phyloP scores from a whole-genome alignment of 768 basidiomycete genomes.

The Mycena albidolilacea region DNA sequence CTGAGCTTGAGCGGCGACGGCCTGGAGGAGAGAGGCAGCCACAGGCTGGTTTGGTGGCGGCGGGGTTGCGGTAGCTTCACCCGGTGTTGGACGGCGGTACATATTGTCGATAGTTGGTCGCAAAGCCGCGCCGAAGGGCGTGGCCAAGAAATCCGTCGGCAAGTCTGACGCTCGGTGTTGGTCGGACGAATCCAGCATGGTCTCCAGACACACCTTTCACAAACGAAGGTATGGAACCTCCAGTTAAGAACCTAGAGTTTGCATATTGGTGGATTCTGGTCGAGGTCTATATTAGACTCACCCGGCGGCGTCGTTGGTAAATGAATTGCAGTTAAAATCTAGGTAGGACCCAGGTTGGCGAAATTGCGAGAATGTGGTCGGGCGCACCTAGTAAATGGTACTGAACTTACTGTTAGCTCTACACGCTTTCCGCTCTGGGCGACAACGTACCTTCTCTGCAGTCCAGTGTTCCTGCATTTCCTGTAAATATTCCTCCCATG shows the following conservation, averaged over 20 bases:
- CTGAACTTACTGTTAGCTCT: slow-evolving; percentile 51
- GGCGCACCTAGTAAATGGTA: slow-evolving; percentile 86
- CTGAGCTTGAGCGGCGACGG: slow-evolving; percentile 68
- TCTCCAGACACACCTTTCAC: slow-evolving; percentile 77
- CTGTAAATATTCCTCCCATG: slow-evolving; percentile 86
- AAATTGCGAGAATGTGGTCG: neutral
- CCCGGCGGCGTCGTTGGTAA: slow-evolving; percentile 93
- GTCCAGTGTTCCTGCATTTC: slow-evolving; percentile 88
- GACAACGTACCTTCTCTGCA: slow-evolving; percentile 78
- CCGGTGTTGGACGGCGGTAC: slow-evolving; percentile 75
- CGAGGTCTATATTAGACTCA: too few species aligned
- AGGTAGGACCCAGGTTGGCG: slow-evolving; percentile 40
- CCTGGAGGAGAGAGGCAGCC: slow-evolving; percentile 68
- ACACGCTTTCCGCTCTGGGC: neutral
- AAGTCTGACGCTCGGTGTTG: slow-evolving; percentile 61
- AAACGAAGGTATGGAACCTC: slow-evolving; percentile 83
- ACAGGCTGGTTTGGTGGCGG: slow-evolving; percentile 64
- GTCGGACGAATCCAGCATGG: neutral
- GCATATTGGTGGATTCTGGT: too few species aligned
- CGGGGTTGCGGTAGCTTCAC: slow-evolving; percentile 50
- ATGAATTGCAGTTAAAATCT: slow-evolving; percentile 98
- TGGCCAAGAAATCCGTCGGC: slow-evolving; percentile 88
- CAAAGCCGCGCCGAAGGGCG: slow-evolving; percentile 88
- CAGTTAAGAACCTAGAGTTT: slow-evolving; percentile 74
- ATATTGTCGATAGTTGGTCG: slow-evolving; percentile 94